These are phyloP conservation scores for Hymenotorrendiella dingleyae DNA, from an alignment of 2,329 filamentous ascomycete genomes.

Conservation along the genomic window DNA sequence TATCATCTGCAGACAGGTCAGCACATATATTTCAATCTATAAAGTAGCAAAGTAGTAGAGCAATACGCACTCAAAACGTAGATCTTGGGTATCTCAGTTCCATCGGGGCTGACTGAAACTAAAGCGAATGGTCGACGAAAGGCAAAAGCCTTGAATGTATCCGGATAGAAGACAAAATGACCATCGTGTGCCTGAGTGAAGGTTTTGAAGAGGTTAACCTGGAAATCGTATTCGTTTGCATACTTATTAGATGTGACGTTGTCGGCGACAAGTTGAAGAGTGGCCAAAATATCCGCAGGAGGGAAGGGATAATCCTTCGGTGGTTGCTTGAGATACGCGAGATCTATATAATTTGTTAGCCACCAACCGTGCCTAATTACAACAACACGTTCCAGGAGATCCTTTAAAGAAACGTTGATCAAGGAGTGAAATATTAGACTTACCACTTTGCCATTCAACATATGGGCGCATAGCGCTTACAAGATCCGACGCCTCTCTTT, in stretches of 20 bases:
- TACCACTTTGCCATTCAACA: constrained; percentile 15
- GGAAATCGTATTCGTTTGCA: constrained; percentile 47
- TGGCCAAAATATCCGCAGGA: constrained; percentile 38
- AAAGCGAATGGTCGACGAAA: constrained; percentile 43
- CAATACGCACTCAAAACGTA: constrained; percentile 10
- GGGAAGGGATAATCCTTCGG: constrained; percentile 43
- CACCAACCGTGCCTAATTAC: neutral
- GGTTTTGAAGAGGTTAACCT: constrained; percentile 44
- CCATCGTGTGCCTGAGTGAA: constrained; percentile 54
- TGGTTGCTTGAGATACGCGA: constrained; percentile 31
- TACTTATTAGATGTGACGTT: constrained; percentile 37
- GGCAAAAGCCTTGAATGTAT: constrained; percentile 38
- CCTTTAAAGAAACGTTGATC: too few relatives aligned
- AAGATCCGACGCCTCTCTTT: constrained; percentile 8
- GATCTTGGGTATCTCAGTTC: constrained; percentile 48
- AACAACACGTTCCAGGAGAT: constrained; percentile 30
- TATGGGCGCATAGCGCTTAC: constrained; percentile 13
- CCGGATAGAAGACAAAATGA: constrained; percentile 45
- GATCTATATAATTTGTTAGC: neutral
- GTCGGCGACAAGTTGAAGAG: constrained; percentile 37
- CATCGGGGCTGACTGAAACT: constrained; percentile 54
- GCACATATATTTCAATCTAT: too few relatives aligned
- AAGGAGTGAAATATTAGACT: neutral
- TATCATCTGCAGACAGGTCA: neutral
- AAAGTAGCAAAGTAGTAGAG: neutral